phyloP scores from a whole-genome alignment of 495 filamentous ascomycete species.

The Massariosphaeria phaeospora region DNA sequence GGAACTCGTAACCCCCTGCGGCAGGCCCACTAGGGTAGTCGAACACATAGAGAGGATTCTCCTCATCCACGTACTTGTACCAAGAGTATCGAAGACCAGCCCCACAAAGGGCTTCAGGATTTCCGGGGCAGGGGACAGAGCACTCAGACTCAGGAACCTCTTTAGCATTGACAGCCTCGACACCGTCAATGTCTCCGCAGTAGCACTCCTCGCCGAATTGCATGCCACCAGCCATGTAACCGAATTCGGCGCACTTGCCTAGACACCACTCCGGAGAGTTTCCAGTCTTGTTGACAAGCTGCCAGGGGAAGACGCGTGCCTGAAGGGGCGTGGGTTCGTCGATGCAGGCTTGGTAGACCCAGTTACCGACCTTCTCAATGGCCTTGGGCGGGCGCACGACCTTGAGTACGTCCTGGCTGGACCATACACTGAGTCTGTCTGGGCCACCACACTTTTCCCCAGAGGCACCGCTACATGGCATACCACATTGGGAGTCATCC shows the following conservation, averaged over 20 bases:
- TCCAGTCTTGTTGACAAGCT: background rate
- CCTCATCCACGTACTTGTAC: constrained; percentile 55
- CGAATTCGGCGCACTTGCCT: background rate
- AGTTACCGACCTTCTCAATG: background rate
- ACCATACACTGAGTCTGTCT: constrained; percentile 39
- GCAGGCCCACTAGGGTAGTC: constrained; percentile 48
- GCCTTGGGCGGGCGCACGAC: background rate
- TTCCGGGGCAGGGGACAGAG: constrained; percentile 40
- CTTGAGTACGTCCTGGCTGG: background rate
- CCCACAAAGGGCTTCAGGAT: constrained; percentile 52
- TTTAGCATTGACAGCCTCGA: background rate
- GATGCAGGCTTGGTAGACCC: constrained; percentile 13
- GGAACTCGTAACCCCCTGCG: constrained; percentile 54
- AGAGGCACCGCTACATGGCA: constrained; percentile 40
- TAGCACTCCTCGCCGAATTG: constrained; percentile 29
- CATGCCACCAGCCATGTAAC: constrained; percentile 21
- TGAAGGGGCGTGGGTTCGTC: background rate
- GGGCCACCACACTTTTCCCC: constrained; percentile 46
- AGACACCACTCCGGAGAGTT: constrained; percentile 10
- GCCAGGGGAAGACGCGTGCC: background rate
- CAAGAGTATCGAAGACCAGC: constrained; percentile 50
- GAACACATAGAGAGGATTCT: constrained; percentile 53
- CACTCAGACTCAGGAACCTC: background rate
- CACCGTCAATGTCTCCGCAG: constrained; percentile 3
- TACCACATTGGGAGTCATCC: constrained; percentile 16